phyloP scores from a whole-genome alignment of 148 eudicot genomes.

The Camellia japonica region DNA sequence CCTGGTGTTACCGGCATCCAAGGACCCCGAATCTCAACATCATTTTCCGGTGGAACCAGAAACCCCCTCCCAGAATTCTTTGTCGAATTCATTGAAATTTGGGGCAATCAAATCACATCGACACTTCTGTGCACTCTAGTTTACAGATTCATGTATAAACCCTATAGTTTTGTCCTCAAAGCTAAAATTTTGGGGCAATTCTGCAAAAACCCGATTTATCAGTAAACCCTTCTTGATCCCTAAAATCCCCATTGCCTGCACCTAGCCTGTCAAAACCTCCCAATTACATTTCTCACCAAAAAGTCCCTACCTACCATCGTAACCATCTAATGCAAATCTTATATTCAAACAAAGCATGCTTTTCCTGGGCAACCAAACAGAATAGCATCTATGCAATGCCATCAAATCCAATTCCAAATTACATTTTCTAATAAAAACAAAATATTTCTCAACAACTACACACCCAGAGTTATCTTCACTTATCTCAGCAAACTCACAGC shows the following conservation, averaged over 20 bases:
- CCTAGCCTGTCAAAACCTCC: constrained; percentile 17
- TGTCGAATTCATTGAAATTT: constrained; percentile 12
- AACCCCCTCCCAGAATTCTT: constrained; percentile 33
- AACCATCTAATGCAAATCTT: constrained; percentile 8
- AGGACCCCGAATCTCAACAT: constrained; percentile 28
- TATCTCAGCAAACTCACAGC: constrained; percentile 11
- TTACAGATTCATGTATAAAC: neutral
- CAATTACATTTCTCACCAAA: constrained; percentile 13
- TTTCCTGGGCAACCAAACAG: constrained; percentile 19
- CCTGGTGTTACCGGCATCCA: constrained; percentile 36
- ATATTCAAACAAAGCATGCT: neutral
- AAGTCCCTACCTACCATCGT: constrained; percentile 6
- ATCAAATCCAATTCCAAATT: constrained; percentile 11
- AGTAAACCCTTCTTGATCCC: neutral
- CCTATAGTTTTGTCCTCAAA: neutral
- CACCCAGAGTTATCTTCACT: constrained; percentile 11
- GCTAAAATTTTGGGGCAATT: too few relatives aligned
- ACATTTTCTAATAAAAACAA: constrained; percentile 1
- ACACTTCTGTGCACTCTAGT: neutral
- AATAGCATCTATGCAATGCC: constrained; percentile 22
- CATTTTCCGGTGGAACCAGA: constrained; percentile 21
- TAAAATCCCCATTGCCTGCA: constrained; percentile 12
- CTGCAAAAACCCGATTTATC: too few relatives aligned
- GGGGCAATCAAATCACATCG: neutral
- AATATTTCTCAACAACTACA: neutral